Evolutionary conservation across 1,284 basidiomycete species (phyloP).

Genomic region (Boletus holoroseus): DNA sequence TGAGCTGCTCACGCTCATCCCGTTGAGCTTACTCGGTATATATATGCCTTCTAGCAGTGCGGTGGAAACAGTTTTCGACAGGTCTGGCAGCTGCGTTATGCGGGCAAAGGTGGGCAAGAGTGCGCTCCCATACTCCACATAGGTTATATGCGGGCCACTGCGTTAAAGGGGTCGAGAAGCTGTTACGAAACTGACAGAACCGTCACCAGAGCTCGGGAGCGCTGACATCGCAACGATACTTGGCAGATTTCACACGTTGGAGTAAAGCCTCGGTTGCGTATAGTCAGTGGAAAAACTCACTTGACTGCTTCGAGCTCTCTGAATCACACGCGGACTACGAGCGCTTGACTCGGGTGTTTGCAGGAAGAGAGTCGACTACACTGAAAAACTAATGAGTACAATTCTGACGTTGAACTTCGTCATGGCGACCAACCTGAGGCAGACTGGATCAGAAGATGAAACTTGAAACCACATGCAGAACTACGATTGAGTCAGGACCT

Average conservation of each 20-base stretch:
- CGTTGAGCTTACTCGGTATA: not conserved
- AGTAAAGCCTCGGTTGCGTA: not conserved
- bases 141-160: slow-evolving; percentile 9
- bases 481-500: not conserved
- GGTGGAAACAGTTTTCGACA: not conserved
- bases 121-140: slow-evolving; percentile 5
- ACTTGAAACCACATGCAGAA: not conserved
- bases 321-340: not conserved
- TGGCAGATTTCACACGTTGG: not conserved
- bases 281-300: not conserved
- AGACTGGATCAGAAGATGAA: not conserved
- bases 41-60: not conserved
- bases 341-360: not conserved
- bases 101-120: not conserved
- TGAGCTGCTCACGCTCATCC: slow-evolving; percentile 21
- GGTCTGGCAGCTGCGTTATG: not conserved
- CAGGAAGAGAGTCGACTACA: not conserved
- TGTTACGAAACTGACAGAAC: slow-evolving; percentile 14
- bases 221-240: not conserved
- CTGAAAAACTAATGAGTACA: not conserved
- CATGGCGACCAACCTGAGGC: not conserved
- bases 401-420: not conserved
- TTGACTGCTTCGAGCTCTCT: not conserved
- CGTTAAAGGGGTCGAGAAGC: slow-evolving; percentile 10
- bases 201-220: slow-evolving; percentile 5